These are phyloP conservation scores for Cicer arietinum DNA, from an alignment of 306 rosid genomes.

Conservation along the genomic window DNA sequence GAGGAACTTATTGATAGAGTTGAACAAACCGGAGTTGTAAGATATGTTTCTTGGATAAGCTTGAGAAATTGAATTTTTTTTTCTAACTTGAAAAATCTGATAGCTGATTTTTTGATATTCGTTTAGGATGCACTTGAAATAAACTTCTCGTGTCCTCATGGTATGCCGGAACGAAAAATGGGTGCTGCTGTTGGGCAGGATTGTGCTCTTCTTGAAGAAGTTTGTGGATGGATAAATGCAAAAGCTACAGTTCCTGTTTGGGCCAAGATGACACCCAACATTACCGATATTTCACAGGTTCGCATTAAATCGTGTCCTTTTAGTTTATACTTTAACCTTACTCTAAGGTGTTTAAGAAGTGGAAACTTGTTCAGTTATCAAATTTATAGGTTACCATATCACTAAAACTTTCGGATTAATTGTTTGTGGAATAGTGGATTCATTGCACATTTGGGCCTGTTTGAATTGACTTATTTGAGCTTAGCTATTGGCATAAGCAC, in stretches of 20 bases:
- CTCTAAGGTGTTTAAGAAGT: slow-evolving; percentile 1
- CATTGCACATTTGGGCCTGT: neutral
- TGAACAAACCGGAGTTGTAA: slow-evolving; percentile 97
- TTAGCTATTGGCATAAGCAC: no score
- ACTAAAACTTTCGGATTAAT: slow-evolving; percentile 15
- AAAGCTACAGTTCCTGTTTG: slow-evolving; percentile 96
- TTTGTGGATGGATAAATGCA: slow-evolving; percentile 94
- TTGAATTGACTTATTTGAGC: no score
- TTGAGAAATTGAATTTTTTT: slow-evolving; percentile 3
- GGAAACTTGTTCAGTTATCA: neutral
- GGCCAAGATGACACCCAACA: slow-evolving; percentile 99
- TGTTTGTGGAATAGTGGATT: slow-evolving; percentile 21
- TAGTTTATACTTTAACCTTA: neutral
- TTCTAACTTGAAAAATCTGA: slow-evolving; percentile 9
- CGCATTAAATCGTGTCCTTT: slow-evolving; percentile 28
- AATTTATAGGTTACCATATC: neutral
- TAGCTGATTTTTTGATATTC: slow-evolving; percentile 35
- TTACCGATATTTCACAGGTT: slow-evolving; percentile 93
- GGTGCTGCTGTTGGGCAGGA: slow-evolving; percentile 99
- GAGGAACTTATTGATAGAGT: slow-evolving; percentile 93
- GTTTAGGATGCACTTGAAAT: slow-evolving; percentile 87
- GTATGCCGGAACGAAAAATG: slow-evolving; percentile 98
- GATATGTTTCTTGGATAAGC: slow-evolving; percentile 38
- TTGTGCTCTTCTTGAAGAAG: slow-evolving; percentile 72
- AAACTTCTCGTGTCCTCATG: slow-evolving; percentile 97